Evolutionary conservation across 495 filamentous ascomycete genomes (phyloP), one percentile per base, ranked within the genome.

Genomic region (Amorphotheca resinae): DNA sequence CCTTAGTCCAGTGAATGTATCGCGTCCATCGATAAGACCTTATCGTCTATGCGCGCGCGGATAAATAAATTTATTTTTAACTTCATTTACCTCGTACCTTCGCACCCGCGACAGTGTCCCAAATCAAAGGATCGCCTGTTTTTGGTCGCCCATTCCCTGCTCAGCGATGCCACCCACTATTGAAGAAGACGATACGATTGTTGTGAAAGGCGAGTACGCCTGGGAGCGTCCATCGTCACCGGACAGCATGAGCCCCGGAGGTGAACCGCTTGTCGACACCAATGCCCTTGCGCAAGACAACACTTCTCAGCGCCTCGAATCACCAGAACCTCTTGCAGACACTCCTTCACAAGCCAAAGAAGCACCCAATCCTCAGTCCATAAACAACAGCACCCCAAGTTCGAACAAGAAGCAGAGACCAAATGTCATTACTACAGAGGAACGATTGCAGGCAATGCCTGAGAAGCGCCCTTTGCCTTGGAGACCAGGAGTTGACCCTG

Each of bases 401-500:
- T 11, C 41, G 7, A 23, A 23, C 7, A 41, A 23, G 17, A 36
- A 31, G 32, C 36, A 20, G 16, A 21, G 37, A 8, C 25, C 26
- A 0, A 46, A 31, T 20, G 33, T 9, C 28, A 44, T 32, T 4
- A 55, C 52, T 0, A 44, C 42, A 33, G 52, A 55, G 45, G 52
- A 55, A 17, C 21, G 43, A 20, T 47, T 55, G 25, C 44, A 46
- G 8, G 20, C 28, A 38, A 51, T 55, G 52, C 52, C 48, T 23
- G 46, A 49, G 20, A 43, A 35, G 25, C 22, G 52, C 5, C 31
- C 42, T 12, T 26, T 55, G 3, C 48, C 52, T 17, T 55, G 52
- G 52, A 39, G 52, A 23, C 45, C 47, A n/a, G 52, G 49, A 2
- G 49, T 52, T 6, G 52, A 55, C 11, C 31, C 41, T 23, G 46